Conservation (phyloP, 2,329 filamentous ascomycete species). For the Penicillium psychrosexuale region DNA sequence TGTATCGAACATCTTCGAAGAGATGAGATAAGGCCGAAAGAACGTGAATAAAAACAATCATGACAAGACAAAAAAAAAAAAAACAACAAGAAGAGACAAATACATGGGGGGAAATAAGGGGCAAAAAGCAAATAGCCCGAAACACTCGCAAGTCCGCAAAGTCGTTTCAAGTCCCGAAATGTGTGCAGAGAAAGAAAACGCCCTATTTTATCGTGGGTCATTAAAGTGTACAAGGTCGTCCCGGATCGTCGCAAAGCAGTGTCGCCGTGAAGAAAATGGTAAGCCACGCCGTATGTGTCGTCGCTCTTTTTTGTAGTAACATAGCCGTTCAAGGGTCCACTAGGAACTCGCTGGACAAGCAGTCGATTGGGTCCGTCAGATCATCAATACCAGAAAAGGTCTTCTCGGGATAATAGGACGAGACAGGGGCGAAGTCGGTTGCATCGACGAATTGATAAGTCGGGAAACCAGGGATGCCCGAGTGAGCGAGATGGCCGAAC, state of each 20-base stretch:
- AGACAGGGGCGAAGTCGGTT: conserved; percentile 30
- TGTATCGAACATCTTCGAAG: conserved; percentile 9
- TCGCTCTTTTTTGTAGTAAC: conserved; percentile 5
- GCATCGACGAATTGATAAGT: conserved; percentile 20
- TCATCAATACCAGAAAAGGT: conserved; percentile 30
- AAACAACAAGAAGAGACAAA: conserved; percentile 16
- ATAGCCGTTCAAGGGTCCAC: conserved; percentile 26
- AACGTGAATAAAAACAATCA: conserved; percentile 3
- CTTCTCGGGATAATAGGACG: conserved; percentile 38
- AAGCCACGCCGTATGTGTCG: conserved; percentile 12
- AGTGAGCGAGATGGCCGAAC: conserved; percentile 29
- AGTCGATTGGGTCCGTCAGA: conserved; percentile 38
- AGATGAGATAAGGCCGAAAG: conserved; percentile 8
- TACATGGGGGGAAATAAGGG: conserved; percentile 12
- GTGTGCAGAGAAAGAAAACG: conserved; percentile 10
- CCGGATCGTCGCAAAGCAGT: conserved; percentile 20
- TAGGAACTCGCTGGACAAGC: conserved; percentile 39
- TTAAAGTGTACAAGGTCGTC: conserved; percentile 25
- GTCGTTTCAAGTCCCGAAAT: conserved; percentile 9
- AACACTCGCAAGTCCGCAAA: conserved; percentile 8
- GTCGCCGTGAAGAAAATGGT: conserved; percentile 14
- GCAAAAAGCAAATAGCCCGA: conserved; percentile 1
- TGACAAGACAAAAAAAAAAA: conserved; percentile 16
- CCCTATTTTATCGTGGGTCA: conserved; percentile 20
- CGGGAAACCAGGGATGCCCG: conserved; percentile 33